Evolutionary conservation across 495 filamentous ascomycete genomes (phyloP).

Genomic region (Friedmanniomyces endolithicus): DNA sequence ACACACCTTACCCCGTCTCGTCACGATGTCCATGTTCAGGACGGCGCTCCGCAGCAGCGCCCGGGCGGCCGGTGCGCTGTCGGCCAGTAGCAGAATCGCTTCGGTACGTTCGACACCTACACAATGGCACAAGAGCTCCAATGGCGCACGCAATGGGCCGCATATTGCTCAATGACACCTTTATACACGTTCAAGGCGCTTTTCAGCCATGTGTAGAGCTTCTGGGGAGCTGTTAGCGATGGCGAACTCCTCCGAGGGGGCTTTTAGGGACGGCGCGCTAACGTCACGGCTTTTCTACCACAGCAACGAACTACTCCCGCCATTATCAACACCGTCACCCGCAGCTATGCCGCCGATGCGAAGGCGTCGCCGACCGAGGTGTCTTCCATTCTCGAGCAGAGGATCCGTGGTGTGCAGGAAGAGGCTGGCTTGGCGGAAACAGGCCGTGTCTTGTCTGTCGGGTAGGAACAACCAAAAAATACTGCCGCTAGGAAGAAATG

Average conservation of each 20-base stretch:
- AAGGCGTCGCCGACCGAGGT: conserved; percentile 96
- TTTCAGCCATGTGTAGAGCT: neutral
- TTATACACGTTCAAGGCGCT: neutral
- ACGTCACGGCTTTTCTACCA: conserved; percentile 17
- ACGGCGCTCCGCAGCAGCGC: conserved; percentile 92
- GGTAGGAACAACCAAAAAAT: conserved; percentile 49
- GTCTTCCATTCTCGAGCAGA: conserved; percentile 96
- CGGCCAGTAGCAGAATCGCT: conserved; percentile 77
- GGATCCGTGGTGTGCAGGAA: conserved; percentile 94
- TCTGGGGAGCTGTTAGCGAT: neutral
- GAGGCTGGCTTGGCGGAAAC: conserved; percentile 95
- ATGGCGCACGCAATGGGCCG: conserved; percentile 2
- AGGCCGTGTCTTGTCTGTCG: conserved; percentile 95
- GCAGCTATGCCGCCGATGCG: conserved; percentile 83
- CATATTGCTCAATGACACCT: conserved; percentile 15
- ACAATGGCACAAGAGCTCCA: conserved; percentile 13
- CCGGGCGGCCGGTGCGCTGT: conserved; percentile 56
- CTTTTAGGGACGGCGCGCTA: conserved; percentile 19
- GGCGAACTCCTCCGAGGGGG: neutral
- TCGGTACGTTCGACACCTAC: conserved; percentile 55
- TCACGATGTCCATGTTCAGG: conserved; percentile 63
- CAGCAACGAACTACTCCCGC: conserved; percentile 79
- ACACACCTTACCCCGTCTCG: conserved; percentile 2
- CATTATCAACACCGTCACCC: conserved; percentile 62
- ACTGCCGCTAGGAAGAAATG: conserved; percentile 3